Conservation (phyloP, 495 filamentous ascomycete species). For the Neurospora terricola region DNA sequence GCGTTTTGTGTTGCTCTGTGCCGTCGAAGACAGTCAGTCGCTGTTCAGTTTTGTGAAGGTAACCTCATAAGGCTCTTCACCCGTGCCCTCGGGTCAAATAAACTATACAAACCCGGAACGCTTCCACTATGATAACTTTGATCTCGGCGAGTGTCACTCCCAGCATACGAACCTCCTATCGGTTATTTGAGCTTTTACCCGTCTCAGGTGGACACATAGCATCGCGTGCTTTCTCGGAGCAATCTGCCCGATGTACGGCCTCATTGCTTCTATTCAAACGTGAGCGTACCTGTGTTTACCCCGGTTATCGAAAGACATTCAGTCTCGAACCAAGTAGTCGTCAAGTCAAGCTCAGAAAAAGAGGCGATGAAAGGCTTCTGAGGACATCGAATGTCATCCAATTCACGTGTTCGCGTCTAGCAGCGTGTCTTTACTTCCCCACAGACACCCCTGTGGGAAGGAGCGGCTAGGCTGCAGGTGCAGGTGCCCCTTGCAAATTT, state of each 20-base stretch:
- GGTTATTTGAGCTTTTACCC: neutral
- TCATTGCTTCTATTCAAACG: neutral
- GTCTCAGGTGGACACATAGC: neutral
- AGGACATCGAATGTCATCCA: neutral
- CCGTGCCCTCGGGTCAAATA: neutral
- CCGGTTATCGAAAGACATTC: neutral
- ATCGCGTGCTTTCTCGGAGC: neutral
- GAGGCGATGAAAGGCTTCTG: neutral
- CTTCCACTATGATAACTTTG: neutral
- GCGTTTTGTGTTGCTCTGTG: neutral
- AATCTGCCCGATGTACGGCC: neutral
- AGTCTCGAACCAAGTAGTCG: neutral
- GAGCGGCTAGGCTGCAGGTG: neutral
- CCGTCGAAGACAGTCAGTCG: neutral
- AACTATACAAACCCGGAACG: neutral
- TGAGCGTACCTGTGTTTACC: neutral
- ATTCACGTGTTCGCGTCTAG: slow-evolving; percentile 21
- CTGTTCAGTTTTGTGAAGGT: neutral
- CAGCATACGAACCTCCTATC: neutral
- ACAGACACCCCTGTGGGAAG: slow-evolving; percentile 17
- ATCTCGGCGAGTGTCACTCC: neutral
- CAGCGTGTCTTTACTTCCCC: slow-evolving; percentile 20
- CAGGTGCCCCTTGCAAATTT: neutral
- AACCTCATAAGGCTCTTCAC: neutral
- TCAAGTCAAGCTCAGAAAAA: neutral